These are phyloP conservation scores for Cystobasidium sp. DNA, from an alignment of 1,284 basidiomycete species.

Conservation along the genomic window DNA sequence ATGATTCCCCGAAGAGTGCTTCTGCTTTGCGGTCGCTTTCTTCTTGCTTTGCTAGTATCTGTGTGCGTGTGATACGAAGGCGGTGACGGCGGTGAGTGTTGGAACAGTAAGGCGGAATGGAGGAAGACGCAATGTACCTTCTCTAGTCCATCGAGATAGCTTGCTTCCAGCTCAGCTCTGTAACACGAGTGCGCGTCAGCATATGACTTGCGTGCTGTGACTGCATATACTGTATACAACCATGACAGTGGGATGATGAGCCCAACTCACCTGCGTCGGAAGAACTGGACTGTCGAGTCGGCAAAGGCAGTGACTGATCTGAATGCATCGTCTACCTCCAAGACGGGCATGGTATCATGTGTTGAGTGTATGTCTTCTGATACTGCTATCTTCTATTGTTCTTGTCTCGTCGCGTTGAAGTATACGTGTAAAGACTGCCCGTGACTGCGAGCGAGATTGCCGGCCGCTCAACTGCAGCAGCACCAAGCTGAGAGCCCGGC, in stretches of 20 bases:
- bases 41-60: slow-evolving; percentile 43
- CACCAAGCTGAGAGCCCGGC: too few species aligned
- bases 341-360: slow-evolving; percentile 13
- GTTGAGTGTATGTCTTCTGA: not conserved
- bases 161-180: slow-evolving; percentile 39
- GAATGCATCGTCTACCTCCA: slow-evolving; percentile 42
- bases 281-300: slow-evolving; percentile 37
- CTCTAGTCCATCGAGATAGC: slow-evolving; percentile 32
- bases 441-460: too few species aligned
- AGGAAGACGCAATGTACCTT: slow-evolving; percentile 9
- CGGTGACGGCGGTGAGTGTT: not conserved
- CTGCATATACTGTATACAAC: not conserved
- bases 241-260: not conserved
- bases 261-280: slow-evolving; percentile 35
- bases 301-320: slow-evolving; percentile 28
- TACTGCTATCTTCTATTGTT: not conserved
- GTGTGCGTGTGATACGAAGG: not conserved
- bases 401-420: not conserved
- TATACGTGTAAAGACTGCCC: too few species aligned
- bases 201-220: too few species aligned
- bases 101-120: not conserved
- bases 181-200: not conserved
- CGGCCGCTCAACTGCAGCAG: too few species aligned
- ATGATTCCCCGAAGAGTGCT: slow-evolving; percentile 24
- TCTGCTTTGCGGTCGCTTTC: slow-evolving; percentile 38